Percentiles rank a stretch among this genome's conserved stretches.
These are phyloP conservation scores for Trichoderma sp. DNA, from an alignment of 2,329 filamentous ascomycete species.

Conservation along the genomic window DNA sequence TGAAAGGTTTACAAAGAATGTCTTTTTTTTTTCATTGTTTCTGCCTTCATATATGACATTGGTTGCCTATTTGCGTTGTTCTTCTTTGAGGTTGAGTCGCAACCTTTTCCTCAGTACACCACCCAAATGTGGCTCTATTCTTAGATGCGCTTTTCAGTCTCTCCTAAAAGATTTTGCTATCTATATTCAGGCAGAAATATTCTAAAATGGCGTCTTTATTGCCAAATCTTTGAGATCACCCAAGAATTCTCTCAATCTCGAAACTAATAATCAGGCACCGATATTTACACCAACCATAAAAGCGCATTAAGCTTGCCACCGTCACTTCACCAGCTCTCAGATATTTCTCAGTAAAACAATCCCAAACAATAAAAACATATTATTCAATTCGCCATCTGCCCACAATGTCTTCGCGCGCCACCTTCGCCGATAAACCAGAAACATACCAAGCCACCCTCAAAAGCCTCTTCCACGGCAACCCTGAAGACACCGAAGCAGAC, in stretches of 20 bases:
- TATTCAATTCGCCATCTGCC: no score
- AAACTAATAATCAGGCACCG: slow-evolving; percentile 2
- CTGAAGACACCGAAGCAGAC: slow-evolving; percentile 17
- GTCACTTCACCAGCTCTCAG: not conserved
- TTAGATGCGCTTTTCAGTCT: not conserved
- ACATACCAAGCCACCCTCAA: slow-evolving; percentile 18
- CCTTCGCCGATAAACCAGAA: slow-evolving; percentile 14
- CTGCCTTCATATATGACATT: not conserved
- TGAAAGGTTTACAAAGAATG: no score
- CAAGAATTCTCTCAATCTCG: not conserved
- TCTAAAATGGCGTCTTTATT: not conserved
- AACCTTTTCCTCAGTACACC: not conserved
- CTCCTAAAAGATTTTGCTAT: not conserved
- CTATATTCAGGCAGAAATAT: not conserved
- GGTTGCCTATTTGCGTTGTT: not conserved
- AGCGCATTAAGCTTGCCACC: not conserved
- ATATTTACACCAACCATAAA: not conserved
- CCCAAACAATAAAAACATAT: not conserved
- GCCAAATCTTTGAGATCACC: not conserved
- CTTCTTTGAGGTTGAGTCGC: not conserved
- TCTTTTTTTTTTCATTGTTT: no score
- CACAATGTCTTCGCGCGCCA: not conserved
- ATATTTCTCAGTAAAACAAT: no score
- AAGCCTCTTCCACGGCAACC: slow-evolving; percentile 18
- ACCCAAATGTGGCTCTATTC: not conserved